Evolutionary conservation across 345 rosid genomes (phyloP).

Genomic region (Lagerstroemia speciosa): DNA sequence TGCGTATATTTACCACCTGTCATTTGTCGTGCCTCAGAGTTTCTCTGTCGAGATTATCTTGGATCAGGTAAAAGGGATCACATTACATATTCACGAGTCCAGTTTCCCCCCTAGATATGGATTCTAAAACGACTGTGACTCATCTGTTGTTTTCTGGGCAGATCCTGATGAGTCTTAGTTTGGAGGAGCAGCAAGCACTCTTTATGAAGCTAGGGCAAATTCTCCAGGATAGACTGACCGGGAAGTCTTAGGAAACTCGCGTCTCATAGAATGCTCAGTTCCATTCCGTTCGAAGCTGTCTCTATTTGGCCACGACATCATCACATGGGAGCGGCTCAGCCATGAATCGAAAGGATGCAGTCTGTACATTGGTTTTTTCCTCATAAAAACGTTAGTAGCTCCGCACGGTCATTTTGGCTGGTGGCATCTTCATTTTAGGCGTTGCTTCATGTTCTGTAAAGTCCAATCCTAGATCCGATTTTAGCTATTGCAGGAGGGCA

Average conservation of each 20-base stretch:
- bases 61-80: conserved; percentile 46
- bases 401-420: not conserved
- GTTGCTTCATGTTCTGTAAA: not conserved
- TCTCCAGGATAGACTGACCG: conserved; percentile 36
- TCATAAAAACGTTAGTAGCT: not conserved
- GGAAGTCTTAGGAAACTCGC: conserved; percentile 12
- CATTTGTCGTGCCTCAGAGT: conserved; percentile 55
- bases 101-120: not conserved
- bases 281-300: not conserved
- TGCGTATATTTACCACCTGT: conserved; percentile 89
- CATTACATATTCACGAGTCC: not conserved
- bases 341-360: not conserved
- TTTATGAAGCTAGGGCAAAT: conserved; percentile 57
- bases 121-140: too few relatives aligned
- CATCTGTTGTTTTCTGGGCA: conserved; percentile 14
- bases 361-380: not conserved
- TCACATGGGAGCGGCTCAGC: not conserved
- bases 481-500: not conserved
- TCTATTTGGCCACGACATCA: not conserved
- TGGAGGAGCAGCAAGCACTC: conserved; percentile 72
- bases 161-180: conserved; percentile 58
- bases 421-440: not conserved
- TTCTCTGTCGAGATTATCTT: conserved; percentile 63
- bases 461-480: not conserved
- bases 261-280: not conserved